Conservation (phyloP, 2,329 filamentous ascomycete species). For the Alternaria panax region DNA sequence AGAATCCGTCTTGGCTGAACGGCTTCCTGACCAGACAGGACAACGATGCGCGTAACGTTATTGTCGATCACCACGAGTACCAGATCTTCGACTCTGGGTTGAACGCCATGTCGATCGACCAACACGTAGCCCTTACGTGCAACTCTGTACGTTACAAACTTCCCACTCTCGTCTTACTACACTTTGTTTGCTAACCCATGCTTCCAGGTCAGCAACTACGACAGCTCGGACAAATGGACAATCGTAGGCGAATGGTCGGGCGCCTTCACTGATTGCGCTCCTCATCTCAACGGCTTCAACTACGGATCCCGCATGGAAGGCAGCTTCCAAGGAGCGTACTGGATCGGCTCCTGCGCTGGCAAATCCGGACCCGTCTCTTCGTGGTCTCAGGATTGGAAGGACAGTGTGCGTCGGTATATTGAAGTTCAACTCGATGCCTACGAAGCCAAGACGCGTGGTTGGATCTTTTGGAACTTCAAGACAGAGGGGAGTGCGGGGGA, state of each 20-base stretch:
- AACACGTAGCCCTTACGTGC: conserved; percentile 66
- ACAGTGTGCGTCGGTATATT: conserved; percentile 59
- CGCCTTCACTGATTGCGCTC: conserved; percentile 68
- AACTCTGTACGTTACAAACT: conserved; percentile 49
- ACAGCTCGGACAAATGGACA: conserved; percentile 67
- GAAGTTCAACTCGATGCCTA: conserved; percentile 64
- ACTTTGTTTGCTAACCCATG: neutral
- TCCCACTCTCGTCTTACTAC: neutral
- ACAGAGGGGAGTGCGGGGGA: conserved; percentile 59
- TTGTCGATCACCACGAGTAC: conserved; percentile 74
- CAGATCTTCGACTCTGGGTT: conserved; percentile 65
- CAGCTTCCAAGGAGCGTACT: conserved; percentile 56
- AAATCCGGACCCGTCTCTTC: conserved; percentile 59
- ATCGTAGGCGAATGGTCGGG: conserved; percentile 73
- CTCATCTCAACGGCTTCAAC: conserved; percentile 53
- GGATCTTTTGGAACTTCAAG: conserved; percentile 68
- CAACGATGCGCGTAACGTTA: conserved; percentile 60
- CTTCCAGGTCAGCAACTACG: conserved; percentile 49
- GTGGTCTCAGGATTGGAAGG: conserved; percentile 56
- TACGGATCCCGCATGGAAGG: conserved; percentile 68
- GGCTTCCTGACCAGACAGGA: conserved; percentile 62
- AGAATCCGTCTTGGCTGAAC: conserved; percentile 64
- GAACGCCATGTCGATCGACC: conserved; percentile 57
- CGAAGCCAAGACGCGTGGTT: conserved; percentile 59
- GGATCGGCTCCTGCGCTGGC: conserved; percentile 62